phyloP scores from a whole-genome alignment of 1,284 basidiomycete genomes.

The Peniophora sp. region DNA sequence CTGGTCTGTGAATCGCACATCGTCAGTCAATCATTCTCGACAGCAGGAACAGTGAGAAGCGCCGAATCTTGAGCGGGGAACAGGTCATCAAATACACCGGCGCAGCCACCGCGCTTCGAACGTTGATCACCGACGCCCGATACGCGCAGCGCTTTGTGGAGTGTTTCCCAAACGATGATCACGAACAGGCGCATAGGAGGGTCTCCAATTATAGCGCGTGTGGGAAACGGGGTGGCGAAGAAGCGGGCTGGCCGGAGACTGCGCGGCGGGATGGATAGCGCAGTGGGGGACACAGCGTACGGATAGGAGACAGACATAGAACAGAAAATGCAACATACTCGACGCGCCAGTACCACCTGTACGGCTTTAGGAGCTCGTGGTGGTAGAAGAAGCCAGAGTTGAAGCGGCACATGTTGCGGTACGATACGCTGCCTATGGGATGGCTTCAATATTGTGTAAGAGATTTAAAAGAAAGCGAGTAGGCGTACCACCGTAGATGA shows the following conservation, averaged over 20 bases:
- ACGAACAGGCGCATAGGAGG: too few relatives aligned
- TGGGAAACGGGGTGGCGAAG: too few relatives aligned
- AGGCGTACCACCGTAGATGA: constrained; percentile 51
- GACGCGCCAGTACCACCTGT: constrained; percentile 60
- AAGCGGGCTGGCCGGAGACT: constrained; percentile 24
- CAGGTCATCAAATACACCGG: too few relatives aligned
- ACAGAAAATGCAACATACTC: constrained; percentile 32
- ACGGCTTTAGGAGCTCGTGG: constrained; percentile 35
- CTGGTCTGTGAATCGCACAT: constrained; percentile 40
- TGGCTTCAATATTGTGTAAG: constrained; percentile 1
- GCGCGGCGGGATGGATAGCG: too few relatives aligned
- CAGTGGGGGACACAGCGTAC: background rate
- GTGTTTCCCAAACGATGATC: too few relatives aligned
- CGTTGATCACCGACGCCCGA: too few relatives aligned
- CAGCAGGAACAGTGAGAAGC: too few relatives aligned
- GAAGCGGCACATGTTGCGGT: constrained; percentile 53
- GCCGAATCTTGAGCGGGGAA: too few relatives aligned
- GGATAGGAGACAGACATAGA: background rate
- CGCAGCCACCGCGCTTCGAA: too few relatives aligned
- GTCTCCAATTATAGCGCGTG: too few relatives aligned
- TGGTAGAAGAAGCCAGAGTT: constrained; percentile 55
- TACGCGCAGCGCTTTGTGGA: too few relatives aligned
- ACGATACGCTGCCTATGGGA: constrained; percentile 26
- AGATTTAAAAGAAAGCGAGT: background rate
- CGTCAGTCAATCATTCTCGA: too few relatives aligned